phyloP scores from a whole-genome alignment of 169 alveolate species.

The Besnoitia besnoiti region DNA sequence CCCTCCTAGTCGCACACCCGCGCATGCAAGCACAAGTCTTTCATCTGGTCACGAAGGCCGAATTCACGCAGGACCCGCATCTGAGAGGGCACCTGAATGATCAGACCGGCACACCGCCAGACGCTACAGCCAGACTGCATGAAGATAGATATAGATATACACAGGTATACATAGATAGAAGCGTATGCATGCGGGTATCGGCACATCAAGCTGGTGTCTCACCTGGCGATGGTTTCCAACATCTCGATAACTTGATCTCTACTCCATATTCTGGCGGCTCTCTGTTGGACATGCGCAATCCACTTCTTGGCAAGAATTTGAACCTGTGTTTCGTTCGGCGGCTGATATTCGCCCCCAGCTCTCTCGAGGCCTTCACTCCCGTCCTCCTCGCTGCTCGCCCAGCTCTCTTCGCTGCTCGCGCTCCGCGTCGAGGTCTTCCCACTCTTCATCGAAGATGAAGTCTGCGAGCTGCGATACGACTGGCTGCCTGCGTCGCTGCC shows the following conservation, averaged over 20 bases:
- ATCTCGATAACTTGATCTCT: slow-evolving; percentile 52
- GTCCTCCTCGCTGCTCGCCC: slow-evolving; percentile 52
- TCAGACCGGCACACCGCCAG: too few relatives aligned
- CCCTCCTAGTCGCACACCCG: too few relatives aligned
- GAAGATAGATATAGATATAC: background rate
- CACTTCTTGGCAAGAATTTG: slow-evolving; percentile 57
- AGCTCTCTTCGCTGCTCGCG: slow-evolving; percentile 29
- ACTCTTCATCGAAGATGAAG: background rate
- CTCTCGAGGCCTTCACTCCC: background rate
- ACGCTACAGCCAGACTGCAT: too few relatives aligned
- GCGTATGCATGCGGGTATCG: background rate
- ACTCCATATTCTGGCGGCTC: slow-evolving; percentile 65
- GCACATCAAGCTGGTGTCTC: background rate
- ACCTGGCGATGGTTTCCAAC: slow-evolving; percentile 58
- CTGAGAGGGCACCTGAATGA: too few relatives aligned
- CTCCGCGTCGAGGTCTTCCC: background rate
- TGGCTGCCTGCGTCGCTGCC: slow-evolving; percentile 1
- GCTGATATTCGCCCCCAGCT: slow-evolving; percentile 26
- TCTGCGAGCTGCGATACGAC: background rate
- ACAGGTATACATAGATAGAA: background rate
- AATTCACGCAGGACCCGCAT: too few relatives aligned
- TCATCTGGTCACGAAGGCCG: too few relatives aligned
- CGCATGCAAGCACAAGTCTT: too few relatives aligned
- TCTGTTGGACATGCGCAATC: slow-evolving; percentile 58
- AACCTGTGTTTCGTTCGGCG: slow-evolving; percentile 56